These are phyloP conservation scores for Talaromyces sp. DNA, from an alignment of 2,329 filamentous ascomycete genomes.

Conservation along the genomic window DNA sequence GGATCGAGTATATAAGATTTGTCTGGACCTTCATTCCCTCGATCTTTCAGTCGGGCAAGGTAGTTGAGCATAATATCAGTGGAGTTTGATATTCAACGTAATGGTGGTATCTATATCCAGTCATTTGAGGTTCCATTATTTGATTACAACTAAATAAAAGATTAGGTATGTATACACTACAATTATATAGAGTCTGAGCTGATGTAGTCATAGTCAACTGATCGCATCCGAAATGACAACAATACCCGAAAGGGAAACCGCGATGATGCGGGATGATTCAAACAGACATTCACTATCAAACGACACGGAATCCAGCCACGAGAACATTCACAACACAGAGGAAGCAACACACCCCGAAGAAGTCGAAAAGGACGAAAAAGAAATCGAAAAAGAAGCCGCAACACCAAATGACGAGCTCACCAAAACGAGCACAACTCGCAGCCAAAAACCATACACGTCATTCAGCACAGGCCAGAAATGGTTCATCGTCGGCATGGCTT, in stretches of 20 bases:
- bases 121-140: background rate
- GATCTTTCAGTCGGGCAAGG: background rate
- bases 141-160: background rate
- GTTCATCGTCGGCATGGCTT: conserved; percentile 38
- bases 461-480: conserved; percentile 33
- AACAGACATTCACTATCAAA: background rate
- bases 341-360: background rate
- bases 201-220: background rate
- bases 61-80: background rate
- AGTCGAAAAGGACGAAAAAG: background rate
- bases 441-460: conserved; percentile 23
- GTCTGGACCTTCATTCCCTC: background rate
- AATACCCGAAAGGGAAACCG: background rate
- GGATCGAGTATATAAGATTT: background rate
- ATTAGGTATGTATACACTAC: background rate
- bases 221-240: background rate
- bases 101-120: background rate
- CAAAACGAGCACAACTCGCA: conserved; percentile 7
- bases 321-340: background rate
- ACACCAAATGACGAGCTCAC: background rate
- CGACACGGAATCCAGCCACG: background rate
- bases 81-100: background rate
- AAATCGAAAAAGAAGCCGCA: background rate
- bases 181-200: background rate
- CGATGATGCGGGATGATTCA: background rate